phyloP scores from a whole-genome alignment of 805 yeast species.

The Lipomyces sp. region DNA sequence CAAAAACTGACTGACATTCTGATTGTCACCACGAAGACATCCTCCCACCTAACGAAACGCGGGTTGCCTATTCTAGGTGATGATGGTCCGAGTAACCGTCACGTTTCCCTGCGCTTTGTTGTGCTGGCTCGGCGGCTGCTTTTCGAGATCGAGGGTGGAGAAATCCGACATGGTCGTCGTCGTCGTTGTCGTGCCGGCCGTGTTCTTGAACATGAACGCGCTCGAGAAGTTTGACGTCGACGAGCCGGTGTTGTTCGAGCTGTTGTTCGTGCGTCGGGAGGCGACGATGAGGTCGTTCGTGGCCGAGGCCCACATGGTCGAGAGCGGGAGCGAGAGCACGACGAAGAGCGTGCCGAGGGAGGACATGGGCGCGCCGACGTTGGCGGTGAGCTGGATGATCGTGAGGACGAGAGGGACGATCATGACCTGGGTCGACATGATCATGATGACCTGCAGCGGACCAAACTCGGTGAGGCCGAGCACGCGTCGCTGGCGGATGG shows the following conservation, averaged over 20 bases:
- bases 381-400: slow-evolving; percentile 49
- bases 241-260: not conserved
- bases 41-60: no score
- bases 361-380: slow-evolving; percentile 38
- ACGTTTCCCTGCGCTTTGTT: not conserved
- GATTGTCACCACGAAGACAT: no score
- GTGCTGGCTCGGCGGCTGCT: not conserved
- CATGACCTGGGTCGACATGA: slow-evolving; percentile 80
- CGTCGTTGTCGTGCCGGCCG: slow-evolving; percentile 5
- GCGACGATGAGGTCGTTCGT: slow-evolving; percentile 42
- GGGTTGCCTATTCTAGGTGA: not conserved
- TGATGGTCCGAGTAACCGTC: slow-evolving; percentile 25
- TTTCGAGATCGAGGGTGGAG: not conserved
- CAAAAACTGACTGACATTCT: no score
- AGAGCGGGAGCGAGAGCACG: slow-evolving; percentile 71
- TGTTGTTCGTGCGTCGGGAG: slow-evolving; percentile 12
- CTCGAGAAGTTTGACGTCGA: not conserved
- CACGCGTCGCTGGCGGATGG: slow-evolving; percentile 67
- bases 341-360: slow-evolving; percentile 60
- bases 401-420: slow-evolving; percentile 70
- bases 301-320: slow-evolving; percentile 85
- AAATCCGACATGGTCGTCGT: not conserved
- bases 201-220: slow-evolving; percentile 5
- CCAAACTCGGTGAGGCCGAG: slow-evolving; percentile 82
- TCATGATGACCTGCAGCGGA: slow-evolving; percentile 71